Conservation (phyloP, 345 rosid genomes). For the Nasturtium officinale region DNA sequence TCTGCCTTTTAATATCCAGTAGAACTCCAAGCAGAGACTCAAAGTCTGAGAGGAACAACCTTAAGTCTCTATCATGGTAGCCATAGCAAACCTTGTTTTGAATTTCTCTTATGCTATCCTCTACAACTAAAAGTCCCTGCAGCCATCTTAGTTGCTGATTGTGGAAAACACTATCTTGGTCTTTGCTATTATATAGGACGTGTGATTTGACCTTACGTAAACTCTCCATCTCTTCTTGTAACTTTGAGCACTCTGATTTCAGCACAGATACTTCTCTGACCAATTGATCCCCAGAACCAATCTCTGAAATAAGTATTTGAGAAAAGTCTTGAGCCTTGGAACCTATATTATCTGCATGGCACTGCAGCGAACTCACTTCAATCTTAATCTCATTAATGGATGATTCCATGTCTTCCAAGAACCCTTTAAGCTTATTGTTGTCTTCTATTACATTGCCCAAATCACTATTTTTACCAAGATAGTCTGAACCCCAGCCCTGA, state of each 20-base stretch:
- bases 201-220: constrained; percentile 46
- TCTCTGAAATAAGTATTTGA: constrained; percentile 74
- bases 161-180: constrained; percentile 47
- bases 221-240: constrained; percentile 68
- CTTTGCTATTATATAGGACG: constrained; percentile 47
- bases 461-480: constrained; percentile 63
- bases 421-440: constrained; percentile 73
- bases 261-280: constrained; percentile 72
- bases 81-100: constrained; percentile 71
- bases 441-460: constrained; percentile 68
- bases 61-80: constrained; percentile 64
- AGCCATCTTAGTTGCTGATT: constrained; percentile 61
- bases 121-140: constrained; percentile 68
- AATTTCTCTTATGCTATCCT: constrained; percentile 71
- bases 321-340: constrained; percentile 66
- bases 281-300: constrained; percentile 77
- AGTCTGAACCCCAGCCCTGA: constrained; percentile 76
- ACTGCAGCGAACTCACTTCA: constrained; percentile 70
- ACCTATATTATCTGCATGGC: constrained; percentile 75
- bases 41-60: constrained; percentile 63
- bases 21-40: constrained; percentile 61
- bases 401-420: constrained; percentile 77
- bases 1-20: constrained; percentile 75
- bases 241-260: constrained; percentile 77
- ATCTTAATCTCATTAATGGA: constrained; percentile 72